Base-by-base conservation (phyloP, 1,139 yeast genomes). In the Spencermartinsiella ligniputridi region DNA sequence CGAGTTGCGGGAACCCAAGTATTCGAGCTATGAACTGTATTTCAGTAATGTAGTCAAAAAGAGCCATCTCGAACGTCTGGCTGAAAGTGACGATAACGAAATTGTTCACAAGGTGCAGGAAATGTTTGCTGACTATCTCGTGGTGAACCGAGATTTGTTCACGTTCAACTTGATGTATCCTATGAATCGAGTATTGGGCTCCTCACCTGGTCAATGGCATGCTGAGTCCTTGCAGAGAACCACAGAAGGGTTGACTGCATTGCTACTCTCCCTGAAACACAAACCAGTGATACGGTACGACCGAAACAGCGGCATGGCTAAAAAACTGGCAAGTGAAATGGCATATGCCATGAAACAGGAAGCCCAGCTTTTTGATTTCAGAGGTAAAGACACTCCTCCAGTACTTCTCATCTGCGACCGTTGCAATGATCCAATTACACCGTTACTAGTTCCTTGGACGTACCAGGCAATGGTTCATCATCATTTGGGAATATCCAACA, bases 381-480 rank as follows among this genome's bases (percentile, higher is more conserved):
- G 66, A 22, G 59, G 60, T 38, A 68, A 71, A 40, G 96, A 87
- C 58, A 68, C 81, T 0, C 79, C 92, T 0, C 95, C 97, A 1
- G 61, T 86, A 15, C 66, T 94, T 39, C 63, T 94, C n/a, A 68
- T 92, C 1, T 62, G 92, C 40, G 98, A 92, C 64, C 72, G 99
- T 42, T 78, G 81, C 49, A 83, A 80, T 58, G 99, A 92, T 63
- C 97, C 97, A 1, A 72, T 90, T 24, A 92, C 99, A 0, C 97
- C 99, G 1, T 70, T 92, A 37, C 67, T 92, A 39, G 78, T 83
- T 34, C 98, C 97, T 1, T 92, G 99, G 99, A 90, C 98, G 0
- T 92, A 89, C 64, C 97, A 92, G 61, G 87, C 97, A 1, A 92
- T 94, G 98, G 87, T 92, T 15, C 96, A 92, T 62, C 97, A 94